phyloP scores from a whole-genome alignment of 2,329 filamentous ascomycete species.

The Byssothecium circinans region DNA sequence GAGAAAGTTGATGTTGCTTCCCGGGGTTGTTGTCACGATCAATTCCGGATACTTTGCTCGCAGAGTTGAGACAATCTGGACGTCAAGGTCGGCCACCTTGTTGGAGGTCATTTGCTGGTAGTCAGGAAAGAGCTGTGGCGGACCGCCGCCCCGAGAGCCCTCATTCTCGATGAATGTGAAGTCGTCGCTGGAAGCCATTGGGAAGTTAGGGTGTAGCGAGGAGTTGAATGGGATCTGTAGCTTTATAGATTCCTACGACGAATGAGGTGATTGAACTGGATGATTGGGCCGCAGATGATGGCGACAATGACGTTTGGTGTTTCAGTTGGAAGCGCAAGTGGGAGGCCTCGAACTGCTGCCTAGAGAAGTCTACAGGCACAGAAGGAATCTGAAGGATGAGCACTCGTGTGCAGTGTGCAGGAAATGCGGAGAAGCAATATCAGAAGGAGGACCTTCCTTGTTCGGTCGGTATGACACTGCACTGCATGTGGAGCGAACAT shows the following conservation, averaged over 20 bases:
- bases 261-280: not conserved
- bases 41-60: constrained; percentile 41
- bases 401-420: no score
- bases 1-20: constrained; percentile 41
- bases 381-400: no score
- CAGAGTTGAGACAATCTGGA: constrained; percentile 43
- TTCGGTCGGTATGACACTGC: not conserved
- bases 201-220: not conserved
- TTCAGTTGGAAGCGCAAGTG: constrained; percentile 6
- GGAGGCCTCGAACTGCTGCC: not conserved
- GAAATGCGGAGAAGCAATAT: constrained; percentile 8
- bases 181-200: constrained; percentile 28
- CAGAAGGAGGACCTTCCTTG: constrained; percentile 3
- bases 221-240: not conserved
- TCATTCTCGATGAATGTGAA: constrained; percentile 37
- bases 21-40: constrained; percentile 45
- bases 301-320: constrained; percentile 13
- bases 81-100: constrained; percentile 42
- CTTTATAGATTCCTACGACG: not conserved
- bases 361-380: not conserved
- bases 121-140: constrained; percentile 38
- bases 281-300: constrained; percentile 8
- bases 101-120: constrained; percentile 39
- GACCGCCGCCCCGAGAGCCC: constrained; percentile 12
- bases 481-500: not conserved